These are phyloP conservation scores for Phytopythium helicoides DNA, from an alignment of 352 stramenopile genomes.

Conservation along the genomic window DNA sequence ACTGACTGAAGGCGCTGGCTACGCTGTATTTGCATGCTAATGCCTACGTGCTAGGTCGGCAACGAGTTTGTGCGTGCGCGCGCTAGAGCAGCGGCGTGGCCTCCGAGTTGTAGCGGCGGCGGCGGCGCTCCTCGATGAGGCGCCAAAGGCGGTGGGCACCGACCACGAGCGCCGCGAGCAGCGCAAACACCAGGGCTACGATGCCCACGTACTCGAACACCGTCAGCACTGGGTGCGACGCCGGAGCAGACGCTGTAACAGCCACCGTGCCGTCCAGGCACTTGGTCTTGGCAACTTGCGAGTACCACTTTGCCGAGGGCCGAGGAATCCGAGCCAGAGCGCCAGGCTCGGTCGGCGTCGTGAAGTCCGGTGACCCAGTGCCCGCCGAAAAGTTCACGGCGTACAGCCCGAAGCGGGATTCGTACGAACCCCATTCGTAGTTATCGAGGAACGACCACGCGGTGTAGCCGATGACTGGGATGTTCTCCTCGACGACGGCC, in stretches of 20 bases:
- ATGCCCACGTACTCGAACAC: conserved; percentile 2
- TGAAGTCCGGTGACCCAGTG: conserved; percentile 9
- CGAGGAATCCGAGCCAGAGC: conserved; percentile 20
- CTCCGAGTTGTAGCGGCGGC: conserved; percentile 2
- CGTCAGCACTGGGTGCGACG: background rate
- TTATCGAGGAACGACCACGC: conserved; percentile 91
- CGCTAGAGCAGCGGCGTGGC: background rate
- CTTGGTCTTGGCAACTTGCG: conserved; percentile 19
- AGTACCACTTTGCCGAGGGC: conserved; percentile 22
- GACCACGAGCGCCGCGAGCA: background rate
- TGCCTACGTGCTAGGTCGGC: too few relatives aligned
- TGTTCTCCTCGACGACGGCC: conserved; percentile 17
- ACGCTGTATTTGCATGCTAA: too few relatives aligned
- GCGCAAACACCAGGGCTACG: background rate
- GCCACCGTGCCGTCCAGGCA: conserved; percentile 12
- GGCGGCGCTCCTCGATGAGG: background rate
- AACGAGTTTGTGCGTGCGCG: too few relatives aligned
- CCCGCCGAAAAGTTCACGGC: conserved; percentile 29
- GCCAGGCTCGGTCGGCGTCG: conserved; percentile 5
- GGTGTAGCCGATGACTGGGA: conserved; percentile 80
- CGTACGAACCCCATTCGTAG: conserved; percentile 86
- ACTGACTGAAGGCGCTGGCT: too few relatives aligned
- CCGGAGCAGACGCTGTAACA: background rate
- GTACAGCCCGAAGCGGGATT: conserved; percentile 33
- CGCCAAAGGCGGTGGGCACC: conserved; percentile 1